These are phyloP conservation scores for Acer saccharum DNA, from an alignment of 345 rosid genomes.

Conservation along the genomic window DNA sequence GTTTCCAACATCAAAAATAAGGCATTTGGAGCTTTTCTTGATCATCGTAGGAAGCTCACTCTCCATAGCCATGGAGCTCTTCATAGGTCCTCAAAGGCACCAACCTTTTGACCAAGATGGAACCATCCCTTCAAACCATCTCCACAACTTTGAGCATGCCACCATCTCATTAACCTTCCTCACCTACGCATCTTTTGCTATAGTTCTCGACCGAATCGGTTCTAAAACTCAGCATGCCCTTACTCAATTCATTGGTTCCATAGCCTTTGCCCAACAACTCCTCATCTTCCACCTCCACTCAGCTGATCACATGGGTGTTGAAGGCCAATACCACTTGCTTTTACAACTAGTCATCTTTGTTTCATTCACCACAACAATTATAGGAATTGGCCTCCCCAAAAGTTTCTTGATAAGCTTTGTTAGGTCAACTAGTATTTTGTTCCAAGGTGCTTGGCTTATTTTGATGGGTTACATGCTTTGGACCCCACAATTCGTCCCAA, in stretches of 20 bases:
- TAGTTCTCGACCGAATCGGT: slow-evolving; percentile 48
- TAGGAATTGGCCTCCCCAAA: slow-evolving; percentile 57
- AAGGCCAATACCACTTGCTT: slow-evolving; percentile 84
- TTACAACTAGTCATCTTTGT: slow-evolving; percentile 56
- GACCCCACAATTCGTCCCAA: slow-evolving; percentile 67
- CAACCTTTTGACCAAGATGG: slow-evolving; percentile 80
- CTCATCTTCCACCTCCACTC: slow-evolving; percentile 84
- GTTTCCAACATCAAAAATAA: slow-evolving; percentile 57
- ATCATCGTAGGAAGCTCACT: slow-evolving; percentile 62
- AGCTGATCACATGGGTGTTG: slow-evolving; percentile 75
- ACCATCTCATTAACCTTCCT: slow-evolving; percentile 69
- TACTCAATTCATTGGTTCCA: slow-evolving; percentile 52
- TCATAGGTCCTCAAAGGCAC: slow-evolving; percentile 70
- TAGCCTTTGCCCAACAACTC: slow-evolving; percentile 72
- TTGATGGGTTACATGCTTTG: slow-evolving; percentile 75
- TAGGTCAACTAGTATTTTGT: slow-evolving; percentile 61
- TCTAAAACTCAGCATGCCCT: slow-evolving; percentile 39
- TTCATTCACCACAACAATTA: slow-evolving; percentile 60
- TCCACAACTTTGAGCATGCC: slow-evolving; percentile 87
- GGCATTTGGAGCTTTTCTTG: slow-evolving; percentile 59
- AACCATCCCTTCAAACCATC: slow-evolving; percentile 84
- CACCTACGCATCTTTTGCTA: slow-evolving; percentile 56
- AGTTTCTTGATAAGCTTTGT: slow-evolving; percentile 75
- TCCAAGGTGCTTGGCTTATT: slow-evolving; percentile 81
- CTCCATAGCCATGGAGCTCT: slow-evolving; percentile 78